Percentiles rank a stretch among this genome's conserved stretches.
phyloP scores from a whole-genome alignment of 1,139 yeast genomes.

The Debaryomycetaceae sp. region DNA sequence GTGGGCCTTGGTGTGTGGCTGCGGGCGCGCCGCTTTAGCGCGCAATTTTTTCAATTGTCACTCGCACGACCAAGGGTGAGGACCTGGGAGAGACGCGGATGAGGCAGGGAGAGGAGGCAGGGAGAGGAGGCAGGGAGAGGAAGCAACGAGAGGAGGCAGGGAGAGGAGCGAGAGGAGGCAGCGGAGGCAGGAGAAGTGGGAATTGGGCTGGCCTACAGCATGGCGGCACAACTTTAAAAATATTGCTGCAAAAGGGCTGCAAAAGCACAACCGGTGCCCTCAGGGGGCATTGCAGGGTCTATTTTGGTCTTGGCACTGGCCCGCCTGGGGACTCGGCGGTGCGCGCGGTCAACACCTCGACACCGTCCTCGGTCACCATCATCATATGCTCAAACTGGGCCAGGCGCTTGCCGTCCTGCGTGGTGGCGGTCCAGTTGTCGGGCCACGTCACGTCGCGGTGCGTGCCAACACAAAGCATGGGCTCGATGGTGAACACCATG shows the following conservation, averaged over 20 bases:
- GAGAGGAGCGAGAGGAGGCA: too few species aligned
- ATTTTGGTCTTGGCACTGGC: conserved; percentile 55
- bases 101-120: too few species aligned
- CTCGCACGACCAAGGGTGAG: too few species aligned
- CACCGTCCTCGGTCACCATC: conserved; percentile 89
- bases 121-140: too few species aligned
- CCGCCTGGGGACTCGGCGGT: conserved; percentile 84
- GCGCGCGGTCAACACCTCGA: conserved; percentile 86
- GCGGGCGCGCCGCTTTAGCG: background rate
- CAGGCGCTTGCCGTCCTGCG: conserved; percentile 80
- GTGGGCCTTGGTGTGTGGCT: background rate
- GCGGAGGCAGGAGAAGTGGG: too few species aligned
- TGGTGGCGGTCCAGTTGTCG: conserved; percentile 94
- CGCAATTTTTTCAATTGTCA: too few species aligned
- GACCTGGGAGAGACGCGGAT: too few species aligned
- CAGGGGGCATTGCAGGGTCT: conserved; percentile 6
- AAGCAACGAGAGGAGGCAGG: too few species aligned
- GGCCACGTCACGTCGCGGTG: conserved; percentile 90
- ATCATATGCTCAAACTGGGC: conserved; percentile 97
- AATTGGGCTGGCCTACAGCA: too few species aligned
- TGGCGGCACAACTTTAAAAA: too few species aligned
- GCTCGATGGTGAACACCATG: conserved; percentile 96
- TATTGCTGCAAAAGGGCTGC: too few species aligned
- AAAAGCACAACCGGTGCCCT: too few species aligned
- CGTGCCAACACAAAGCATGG: conserved; percentile 91